phyloP scores from a whole-genome alignment of 2,329 filamentous ascomycete genomes.

The Cryphonectria carpinicola region DNA sequence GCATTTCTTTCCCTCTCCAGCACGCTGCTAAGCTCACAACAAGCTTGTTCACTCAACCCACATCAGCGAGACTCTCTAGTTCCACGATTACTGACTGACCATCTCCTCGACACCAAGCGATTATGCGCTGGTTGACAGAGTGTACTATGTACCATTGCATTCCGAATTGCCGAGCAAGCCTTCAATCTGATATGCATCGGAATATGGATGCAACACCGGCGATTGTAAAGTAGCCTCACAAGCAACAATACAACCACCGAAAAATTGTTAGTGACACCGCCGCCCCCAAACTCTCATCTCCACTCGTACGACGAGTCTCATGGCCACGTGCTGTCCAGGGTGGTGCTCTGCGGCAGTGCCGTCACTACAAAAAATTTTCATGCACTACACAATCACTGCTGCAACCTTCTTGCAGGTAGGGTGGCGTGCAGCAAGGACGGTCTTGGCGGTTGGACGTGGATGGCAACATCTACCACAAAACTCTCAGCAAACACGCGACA shows the following conservation, averaged over 20 bases:
- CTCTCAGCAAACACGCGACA: background rate
- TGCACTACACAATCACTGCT: slow-evolving; percentile 12
- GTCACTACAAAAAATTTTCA: slow-evolving; percentile 14
- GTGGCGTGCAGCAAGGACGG: slow-evolving; percentile 17
- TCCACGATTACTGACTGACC: background rate
- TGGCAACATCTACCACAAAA: slow-evolving; percentile 5
- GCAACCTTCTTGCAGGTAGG: slow-evolving; percentile 10
- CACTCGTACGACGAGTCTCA: slow-evolving; percentile 11
- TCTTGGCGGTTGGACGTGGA: slow-evolving; percentile 4
- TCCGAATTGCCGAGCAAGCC: background rate
- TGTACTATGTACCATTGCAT: background rate
- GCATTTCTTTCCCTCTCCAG: background rate
- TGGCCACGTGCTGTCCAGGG: slow-evolving; percentile 25
- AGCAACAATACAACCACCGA: background rate
- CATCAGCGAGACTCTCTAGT: background rate
- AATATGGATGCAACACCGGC: slow-evolving; percentile 1
- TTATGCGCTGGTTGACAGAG: background rate
- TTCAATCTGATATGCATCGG: background rate
- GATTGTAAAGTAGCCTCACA: background rate
- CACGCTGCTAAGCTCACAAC: background rate
- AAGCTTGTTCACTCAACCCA: background rate
- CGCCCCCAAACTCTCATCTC: slow-evolving; percentile 14
- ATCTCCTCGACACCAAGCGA: background rate
- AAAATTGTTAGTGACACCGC: slow-evolving; percentile 29
- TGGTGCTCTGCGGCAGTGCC: slow-evolving; percentile 15